Conservation (phyloP, 306 rosid species). For the Gynostemma pentaphyllum region DNA sequence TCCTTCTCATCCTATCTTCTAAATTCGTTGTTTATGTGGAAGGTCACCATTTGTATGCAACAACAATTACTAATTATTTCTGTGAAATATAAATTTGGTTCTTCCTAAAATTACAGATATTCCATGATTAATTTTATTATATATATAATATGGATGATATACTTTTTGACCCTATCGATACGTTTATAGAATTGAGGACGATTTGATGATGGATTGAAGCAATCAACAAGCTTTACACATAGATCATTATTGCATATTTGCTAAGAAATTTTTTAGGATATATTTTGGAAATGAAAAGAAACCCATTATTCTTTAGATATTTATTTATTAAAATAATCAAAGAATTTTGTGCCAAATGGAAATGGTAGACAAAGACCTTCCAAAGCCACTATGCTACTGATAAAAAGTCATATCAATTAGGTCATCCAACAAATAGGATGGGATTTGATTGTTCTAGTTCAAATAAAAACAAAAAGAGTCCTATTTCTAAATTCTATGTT, state of each 20-base stretch:
- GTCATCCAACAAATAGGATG: not conserved
- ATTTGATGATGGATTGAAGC: not conserved
- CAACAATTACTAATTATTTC: not conserved
- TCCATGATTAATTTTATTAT: not conserved
- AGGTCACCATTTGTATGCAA: not conserved
- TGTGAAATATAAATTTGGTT: too few species aligned
- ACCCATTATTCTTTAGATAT: not conserved
- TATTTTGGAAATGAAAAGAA: not conserved
- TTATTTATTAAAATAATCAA: not conserved
- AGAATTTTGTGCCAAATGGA: not conserved
- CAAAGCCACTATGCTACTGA: not conserved
- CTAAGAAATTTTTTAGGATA: not conserved
- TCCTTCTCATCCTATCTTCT: too few species aligned
- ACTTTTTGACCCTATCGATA: not conserved
- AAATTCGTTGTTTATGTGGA: too few species aligned
- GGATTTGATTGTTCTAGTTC: too few species aligned
- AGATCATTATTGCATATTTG: not conserved
- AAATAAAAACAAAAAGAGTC: too few species aligned
- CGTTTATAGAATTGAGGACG: not conserved
- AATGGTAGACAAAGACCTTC: slow-evolving; percentile 5
- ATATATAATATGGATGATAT: not conserved
- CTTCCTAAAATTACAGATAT: not conserved
- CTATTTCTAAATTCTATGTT: not conserved
- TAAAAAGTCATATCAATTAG: slow-evolving; percentile 2
- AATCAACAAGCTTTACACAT: not conserved